A percentile compares a stretch with the other conserved stretches of the same genome.
These are phyloP conservation scores for Penicillium daleae DNA, from an alignment of 495 filamentous ascomycete genomes.

Conservation along the genomic window DNA sequence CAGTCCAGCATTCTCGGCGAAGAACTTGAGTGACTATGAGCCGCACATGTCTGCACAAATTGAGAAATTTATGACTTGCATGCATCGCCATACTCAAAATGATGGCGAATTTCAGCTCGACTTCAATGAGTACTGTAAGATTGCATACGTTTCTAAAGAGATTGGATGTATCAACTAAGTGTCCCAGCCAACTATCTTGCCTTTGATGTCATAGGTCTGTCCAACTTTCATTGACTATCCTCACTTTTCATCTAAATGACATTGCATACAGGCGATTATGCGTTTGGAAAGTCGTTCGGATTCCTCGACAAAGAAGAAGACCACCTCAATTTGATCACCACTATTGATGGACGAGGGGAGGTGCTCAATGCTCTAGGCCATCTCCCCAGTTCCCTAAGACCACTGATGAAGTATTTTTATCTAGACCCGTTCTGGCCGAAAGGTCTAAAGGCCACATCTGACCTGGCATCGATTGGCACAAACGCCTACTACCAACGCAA, in stretches of 20 bases:
- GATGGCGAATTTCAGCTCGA: not conserved
- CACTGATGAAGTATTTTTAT: not conserved
- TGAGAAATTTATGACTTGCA: constrained; percentile 1
- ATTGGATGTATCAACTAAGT: not conserved
- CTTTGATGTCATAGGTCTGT: not conserved
- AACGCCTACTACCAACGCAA: not conserved
- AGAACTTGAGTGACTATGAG: constrained; percentile 9
- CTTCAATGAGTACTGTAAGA: not conserved
- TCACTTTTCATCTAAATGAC: not conserved
- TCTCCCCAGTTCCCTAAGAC: not conserved
- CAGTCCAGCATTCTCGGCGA: constrained; percentile 13
- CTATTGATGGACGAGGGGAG: not conserved
- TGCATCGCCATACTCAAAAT: not conserved
- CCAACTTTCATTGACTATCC: not conserved
- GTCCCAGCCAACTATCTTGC: not conserved
- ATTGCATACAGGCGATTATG: not conserved
- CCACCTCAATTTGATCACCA: not conserved
- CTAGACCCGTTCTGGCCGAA: not conserved
- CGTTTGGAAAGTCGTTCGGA: not conserved
- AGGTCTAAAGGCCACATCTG: not conserved
- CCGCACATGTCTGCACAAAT: constrained; percentile 10
- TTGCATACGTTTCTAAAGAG: not conserved
- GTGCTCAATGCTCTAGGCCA: not conserved
- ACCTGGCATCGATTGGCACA: not conserved
- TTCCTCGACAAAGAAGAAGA: not conserved